These are phyloP conservation scores for Elsinoe necatrix DNA, from an alignment of 2,329 filamentous ascomycete species.

Conservation along the genomic window DNA sequence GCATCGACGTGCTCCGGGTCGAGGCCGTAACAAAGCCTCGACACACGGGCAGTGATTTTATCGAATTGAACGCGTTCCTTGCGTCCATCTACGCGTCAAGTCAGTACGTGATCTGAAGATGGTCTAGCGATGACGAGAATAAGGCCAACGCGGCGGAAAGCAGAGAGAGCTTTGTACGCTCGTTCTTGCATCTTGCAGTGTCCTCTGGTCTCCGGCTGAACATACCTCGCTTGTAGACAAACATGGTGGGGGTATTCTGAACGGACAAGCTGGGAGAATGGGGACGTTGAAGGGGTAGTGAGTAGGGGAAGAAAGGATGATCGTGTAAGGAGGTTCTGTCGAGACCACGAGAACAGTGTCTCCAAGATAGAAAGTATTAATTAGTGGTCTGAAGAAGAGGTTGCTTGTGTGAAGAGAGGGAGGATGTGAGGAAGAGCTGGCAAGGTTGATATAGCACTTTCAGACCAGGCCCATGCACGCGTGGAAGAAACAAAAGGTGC, in stretches of 20 bases:
- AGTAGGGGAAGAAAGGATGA: slow-evolving; percentile 13
- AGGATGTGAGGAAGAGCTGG: not conserved
- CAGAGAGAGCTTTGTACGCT: not conserved
- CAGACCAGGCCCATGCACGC: not conserved
- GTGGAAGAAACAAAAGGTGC: slow-evolving; percentile 7
- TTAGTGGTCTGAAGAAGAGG: slow-evolving; percentile 12
- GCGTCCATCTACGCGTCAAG: slow-evolving; percentile 67
- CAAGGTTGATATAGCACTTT: slow-evolving; percentile 10
- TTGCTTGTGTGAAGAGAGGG: slow-evolving; percentile 15
- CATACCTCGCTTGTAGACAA: slow-evolving; percentile 55
- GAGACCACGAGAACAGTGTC: slow-evolving; percentile 15
- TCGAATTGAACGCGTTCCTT: slow-evolving; percentile 99
- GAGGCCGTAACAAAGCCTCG: slow-evolving; percentile 92
- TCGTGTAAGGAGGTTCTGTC: slow-evolving; percentile 2
- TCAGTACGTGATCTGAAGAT: not conserved
- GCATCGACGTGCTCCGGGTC: slow-evolving; percentile 94
- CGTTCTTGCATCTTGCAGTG: not conserved
- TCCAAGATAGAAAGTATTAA: slow-evolving; percentile 7
- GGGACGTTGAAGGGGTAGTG: slow-evolving; percentile 16
- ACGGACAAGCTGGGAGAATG: slow-evolving; percentile 19
- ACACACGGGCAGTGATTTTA: slow-evolving; percentile 99
- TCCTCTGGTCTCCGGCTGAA: slow-evolving; percentile 18
- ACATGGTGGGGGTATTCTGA: slow-evolving; percentile 41
- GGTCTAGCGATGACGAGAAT: slow-evolving; percentile 17
- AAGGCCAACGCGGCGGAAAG: slow-evolving; percentile 14